Percentiles rank a stretch among this genome's conserved stretches.
Conservation (phyloP, 2,329 filamentous ascomycete species). For the Sclerotinia spermophila region DNA sequence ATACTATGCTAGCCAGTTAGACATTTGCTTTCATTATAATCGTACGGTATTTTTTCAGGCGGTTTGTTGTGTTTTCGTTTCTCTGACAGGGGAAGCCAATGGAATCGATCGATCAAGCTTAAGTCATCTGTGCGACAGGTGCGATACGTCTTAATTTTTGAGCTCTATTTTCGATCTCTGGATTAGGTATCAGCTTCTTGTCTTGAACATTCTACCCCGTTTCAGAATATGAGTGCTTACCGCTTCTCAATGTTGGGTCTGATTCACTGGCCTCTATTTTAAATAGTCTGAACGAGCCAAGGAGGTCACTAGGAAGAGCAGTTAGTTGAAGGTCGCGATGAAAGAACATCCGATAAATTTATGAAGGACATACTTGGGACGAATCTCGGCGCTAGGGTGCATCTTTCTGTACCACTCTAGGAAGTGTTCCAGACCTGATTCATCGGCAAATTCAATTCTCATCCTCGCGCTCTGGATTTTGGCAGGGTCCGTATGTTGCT, state of each 20-base stretch:
- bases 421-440: neutral
- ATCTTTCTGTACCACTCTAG: neutral
- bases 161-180: conserved; percentile 9
- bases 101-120: neutral
- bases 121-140: neutral
- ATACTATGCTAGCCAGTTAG: neutral
- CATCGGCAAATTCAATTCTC: neutral
- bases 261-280: neutral
- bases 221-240: neutral
- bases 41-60: neutral
- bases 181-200: neutral
- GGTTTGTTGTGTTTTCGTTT: neutral
- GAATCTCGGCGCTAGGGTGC: neutral
- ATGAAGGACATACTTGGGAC: neutral
- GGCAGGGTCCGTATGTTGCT: neutral
- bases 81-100: neutral
- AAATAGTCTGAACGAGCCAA: neutral
- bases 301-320: neutral
- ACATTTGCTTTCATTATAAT: neutral
- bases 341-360: neutral
- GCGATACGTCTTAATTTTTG: neutral
- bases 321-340: neutral
- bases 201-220: neutral
- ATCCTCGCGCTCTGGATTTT: conserved; percentile 2
- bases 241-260: neutral